Evolutionary conservation across 2,329 filamentous ascomycete species (phyloP).

Genomic region (Passalora sequoiae): DNA sequence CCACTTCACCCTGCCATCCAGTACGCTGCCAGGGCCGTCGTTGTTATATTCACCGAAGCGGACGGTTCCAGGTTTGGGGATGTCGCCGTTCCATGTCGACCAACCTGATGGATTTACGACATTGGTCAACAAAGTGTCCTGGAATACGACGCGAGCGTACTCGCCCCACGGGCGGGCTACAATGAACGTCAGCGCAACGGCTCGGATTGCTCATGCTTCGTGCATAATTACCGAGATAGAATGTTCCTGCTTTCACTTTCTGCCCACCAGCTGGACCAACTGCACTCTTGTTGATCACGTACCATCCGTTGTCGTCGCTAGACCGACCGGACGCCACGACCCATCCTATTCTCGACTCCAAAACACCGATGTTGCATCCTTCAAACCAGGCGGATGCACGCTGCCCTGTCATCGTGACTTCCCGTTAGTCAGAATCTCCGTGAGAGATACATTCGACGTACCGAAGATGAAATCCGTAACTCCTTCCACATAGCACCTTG

Average conservation of each 20-base stretch:
- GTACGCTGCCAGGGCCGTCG: constrained; percentile 52
- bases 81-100: constrained; percentile 49
- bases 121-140: constrained; percentile 47
- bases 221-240: constrained; percentile 52
- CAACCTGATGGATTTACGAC: constrained; percentile 59
- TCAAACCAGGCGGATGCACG: constrained; percentile 50
- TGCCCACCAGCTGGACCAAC: constrained; percentile 41
- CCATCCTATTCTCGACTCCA: constrained; percentile 39
- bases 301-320: constrained; percentile 42
- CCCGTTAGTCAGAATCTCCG: background rate
- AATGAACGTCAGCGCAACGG: no score
- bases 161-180: no score
- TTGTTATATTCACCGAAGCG: constrained; percentile 57
- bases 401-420: constrained; percentile 35
- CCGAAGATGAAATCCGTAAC: constrained; percentile 59
- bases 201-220: no score
- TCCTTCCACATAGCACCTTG: constrained; percentile 53
- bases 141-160: constrained; percentile 50
- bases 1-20: constrained; percentile 52
- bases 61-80: constrained; percentile 49
- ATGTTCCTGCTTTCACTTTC: constrained; percentile 37
- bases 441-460: background rate
- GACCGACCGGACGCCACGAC: constrained; percentile 41
- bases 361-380: constrained; percentile 43
- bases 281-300: constrained; percentile 52